Percentiles rank a stretch among this genome's conserved stretches.
These are phyloP conservation scores for Colletotrichum chlorophyti DNA, from an alignment of 2,329 filamentous ascomycete species.

Conservation along the genomic window DNA sequence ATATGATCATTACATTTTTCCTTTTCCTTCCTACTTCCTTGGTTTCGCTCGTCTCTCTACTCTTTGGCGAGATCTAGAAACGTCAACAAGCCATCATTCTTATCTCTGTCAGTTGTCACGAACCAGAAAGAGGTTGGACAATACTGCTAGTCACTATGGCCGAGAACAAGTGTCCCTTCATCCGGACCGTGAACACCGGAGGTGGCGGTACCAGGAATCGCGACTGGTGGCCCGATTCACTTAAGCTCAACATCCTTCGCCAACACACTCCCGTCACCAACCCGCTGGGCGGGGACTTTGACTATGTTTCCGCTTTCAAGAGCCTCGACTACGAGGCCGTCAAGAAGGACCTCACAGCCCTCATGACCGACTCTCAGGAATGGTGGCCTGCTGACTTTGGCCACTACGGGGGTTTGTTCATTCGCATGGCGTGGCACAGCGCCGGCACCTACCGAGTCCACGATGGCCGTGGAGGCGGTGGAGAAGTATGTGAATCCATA, in stretches of 20 bases:
- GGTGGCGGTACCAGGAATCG: slow-evolving; percentile 71
- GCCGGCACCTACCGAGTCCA: slow-evolving; percentile 78
- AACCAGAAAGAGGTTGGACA: not conserved
- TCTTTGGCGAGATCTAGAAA: too few species aligned
- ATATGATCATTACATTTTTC: not conserved
- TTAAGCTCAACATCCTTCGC: slow-evolving; percentile 75
- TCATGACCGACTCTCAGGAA: slow-evolving; percentile 81
- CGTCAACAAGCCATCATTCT: too few species aligned
- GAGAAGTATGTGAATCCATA: slow-evolving; percentile 45
- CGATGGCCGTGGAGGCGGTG: slow-evolving; percentile 77
- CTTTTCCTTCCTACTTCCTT: not conserved
- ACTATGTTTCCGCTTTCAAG: slow-evolving; percentile 78
- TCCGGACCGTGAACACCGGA: slow-evolving; percentile 45
- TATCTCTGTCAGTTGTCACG: too few species aligned
- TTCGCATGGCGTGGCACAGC: slow-evolving; percentile 83
- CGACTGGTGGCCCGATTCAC: slow-evolving; percentile 77
- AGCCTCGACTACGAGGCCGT: slow-evolving; percentile 72
- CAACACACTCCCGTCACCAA: slow-evolving; percentile 71
- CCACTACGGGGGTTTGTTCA: slow-evolving; percentile 80
- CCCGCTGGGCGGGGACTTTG: slow-evolving; percentile 69
- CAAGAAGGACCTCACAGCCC: slow-evolving; percentile 73
- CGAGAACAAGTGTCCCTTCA: slow-evolving; percentile 23
- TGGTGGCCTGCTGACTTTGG: slow-evolving; percentile 85
- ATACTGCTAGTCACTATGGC: slow-evolving; percentile 19
- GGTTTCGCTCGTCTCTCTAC: too few species aligned